phyloP scores from a whole-genome alignment of 129 eudicot genomes.

The Tagetes erecta region DNA sequence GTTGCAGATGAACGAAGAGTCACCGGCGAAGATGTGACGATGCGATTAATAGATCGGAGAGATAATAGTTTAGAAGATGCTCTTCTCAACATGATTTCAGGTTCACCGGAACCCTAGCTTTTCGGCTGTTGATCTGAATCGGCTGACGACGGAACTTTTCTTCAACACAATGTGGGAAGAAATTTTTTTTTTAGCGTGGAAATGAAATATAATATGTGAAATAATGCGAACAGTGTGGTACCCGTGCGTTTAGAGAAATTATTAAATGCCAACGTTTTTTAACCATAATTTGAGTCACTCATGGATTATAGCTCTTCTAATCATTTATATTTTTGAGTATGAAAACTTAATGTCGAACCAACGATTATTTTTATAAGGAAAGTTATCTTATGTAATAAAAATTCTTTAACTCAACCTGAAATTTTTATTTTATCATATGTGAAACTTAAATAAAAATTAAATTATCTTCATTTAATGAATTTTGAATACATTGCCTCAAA shows the following conservation, averaged over 20 bases:
- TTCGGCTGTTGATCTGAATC: slow-evolving; percentile 34
- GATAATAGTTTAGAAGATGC: slow-evolving; percentile 29
- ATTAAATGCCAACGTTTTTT: not conserved
- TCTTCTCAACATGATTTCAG: slow-evolving; percentile 35
- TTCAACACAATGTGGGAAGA: not conserved
- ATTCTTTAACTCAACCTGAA: too few species aligned
- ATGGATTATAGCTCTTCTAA: too few species aligned
- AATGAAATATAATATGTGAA: slow-evolving; percentile 12
- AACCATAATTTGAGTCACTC: too few species aligned
- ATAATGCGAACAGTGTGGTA: slow-evolving; percentile 16
- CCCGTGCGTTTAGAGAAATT: slow-evolving; percentile 13
- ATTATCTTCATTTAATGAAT: too few species aligned
- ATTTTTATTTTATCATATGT: too few species aligned
- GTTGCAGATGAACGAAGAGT: slow-evolving; percentile 22
- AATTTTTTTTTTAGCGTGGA: slow-evolving; percentile 11
- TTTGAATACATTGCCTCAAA: too few species aligned
- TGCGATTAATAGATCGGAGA: slow-evolving; percentile 38
- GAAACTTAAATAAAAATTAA: too few species aligned
- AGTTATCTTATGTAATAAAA: too few species aligned
- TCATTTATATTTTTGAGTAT: too few species aligned
- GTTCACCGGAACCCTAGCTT: slow-evolving; percentile 38
- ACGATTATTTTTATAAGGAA: too few species aligned
- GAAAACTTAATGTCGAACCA: too few species aligned
- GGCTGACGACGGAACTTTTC: slow-evolving; percentile 27
- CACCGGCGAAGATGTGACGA: slow-evolving; percentile 27